These are phyloP conservation scores for Alternaria gaisen DNA, from an alignment of 2,329 filamentous ascomycete genomes.

Conservation along the genomic window DNA sequence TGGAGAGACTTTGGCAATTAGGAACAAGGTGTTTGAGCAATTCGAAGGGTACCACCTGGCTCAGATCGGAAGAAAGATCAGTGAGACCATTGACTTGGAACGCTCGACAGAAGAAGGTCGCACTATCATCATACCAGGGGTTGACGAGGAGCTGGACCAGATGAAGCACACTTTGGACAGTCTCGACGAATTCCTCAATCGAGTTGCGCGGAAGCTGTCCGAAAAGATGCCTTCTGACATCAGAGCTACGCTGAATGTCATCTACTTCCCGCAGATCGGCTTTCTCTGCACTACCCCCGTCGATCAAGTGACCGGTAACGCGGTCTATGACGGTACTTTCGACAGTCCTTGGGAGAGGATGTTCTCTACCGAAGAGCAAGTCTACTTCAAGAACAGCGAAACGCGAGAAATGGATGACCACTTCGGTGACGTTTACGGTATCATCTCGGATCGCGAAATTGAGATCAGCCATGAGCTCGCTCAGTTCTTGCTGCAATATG, in stretches of 20 bases:
- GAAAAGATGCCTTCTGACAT: constrained; percentile 68
- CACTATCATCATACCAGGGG: constrained; percentile 74
- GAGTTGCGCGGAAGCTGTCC: constrained; percentile 72
- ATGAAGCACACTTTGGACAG: constrained; percentile 81
- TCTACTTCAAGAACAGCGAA: constrained; percentile 85
- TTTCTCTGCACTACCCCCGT: constrained; percentile 81
- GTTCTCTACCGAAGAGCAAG: constrained; percentile 74
- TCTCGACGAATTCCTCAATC: constrained; percentile 75
- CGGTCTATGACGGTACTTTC: constrained; percentile 68
- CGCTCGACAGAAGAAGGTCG: constrained; percentile 75
- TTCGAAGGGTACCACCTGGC: constrained; percentile 69
- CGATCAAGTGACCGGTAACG: constrained; percentile 66
- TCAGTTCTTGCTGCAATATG: constrained; percentile 73
- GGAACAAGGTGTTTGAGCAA: constrained; percentile 64
- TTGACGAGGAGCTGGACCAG: constrained; percentile 78
- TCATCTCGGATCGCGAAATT: constrained; percentile 90
- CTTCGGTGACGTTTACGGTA: constrained; percentile 84
- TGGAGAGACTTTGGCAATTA: constrained; percentile 62
- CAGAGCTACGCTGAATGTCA: constrained; percentile 71
- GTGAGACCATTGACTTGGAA: constrained; percentile 78
- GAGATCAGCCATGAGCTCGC: constrained; percentile 84
- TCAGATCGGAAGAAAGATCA: constrained; percentile 74
- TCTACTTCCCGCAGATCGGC: constrained; percentile 90
- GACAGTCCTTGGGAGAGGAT: constrained; percentile 77
- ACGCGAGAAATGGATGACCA: constrained; percentile 83